phyloP scores from a whole-genome alignment of 2,329 filamentous ascomycete genomes.

The Colletotrichum sp. region DNA sequence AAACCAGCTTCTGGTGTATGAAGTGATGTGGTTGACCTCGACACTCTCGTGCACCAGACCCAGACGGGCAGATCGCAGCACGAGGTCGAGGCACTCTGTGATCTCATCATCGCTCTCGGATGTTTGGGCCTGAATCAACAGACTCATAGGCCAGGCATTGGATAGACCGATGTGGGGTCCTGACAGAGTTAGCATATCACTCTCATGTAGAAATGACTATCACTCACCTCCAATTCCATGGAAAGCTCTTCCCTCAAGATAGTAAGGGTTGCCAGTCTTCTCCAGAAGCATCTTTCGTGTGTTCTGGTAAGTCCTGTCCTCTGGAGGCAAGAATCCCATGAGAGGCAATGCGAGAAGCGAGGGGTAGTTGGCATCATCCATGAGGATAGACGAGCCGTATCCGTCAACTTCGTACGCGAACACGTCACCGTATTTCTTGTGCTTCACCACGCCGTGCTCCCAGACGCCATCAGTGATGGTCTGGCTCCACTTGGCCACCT shows the following conservation, averaged over 20 bases:
- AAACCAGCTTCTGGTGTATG: conserved; percentile 91
- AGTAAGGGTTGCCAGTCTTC: conserved; percentile 86
- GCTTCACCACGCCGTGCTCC: conserved; percentile 81
- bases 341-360: conserved; percentile 80
- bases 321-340: conserved; percentile 72
- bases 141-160: conserved; percentile 96
- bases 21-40: conserved; percentile 70
- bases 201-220: not conserved
- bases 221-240: conserved; percentile 82
- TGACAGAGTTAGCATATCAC: conserved; percentile 1
- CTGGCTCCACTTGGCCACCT: conserved; percentile 63
- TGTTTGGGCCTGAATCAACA: conserved; percentile 91
- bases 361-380: conserved; percentile 90
- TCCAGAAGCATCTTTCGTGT: conserved; percentile 80
- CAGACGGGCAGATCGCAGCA: conserved; percentile 76
- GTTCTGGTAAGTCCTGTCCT: conserved; percentile 81
- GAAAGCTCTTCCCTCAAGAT: conserved; percentile 76
- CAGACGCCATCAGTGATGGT: conserved; percentile 78
- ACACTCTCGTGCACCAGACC: conserved; percentile 93
- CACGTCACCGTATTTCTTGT: conserved; percentile 77
- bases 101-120: conserved; percentile 86
- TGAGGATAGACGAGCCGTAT: conserved; percentile 80
- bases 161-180: conserved; percentile 78
- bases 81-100: conserved; percentile 69
- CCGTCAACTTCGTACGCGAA: conserved; percentile 91